A percentile compares a stretch with the other conserved stretches of the same genome.
phyloP scores from a whole-genome alignment of 148 eudicot species.

The Heliamphora exappendiculata region DNA sequence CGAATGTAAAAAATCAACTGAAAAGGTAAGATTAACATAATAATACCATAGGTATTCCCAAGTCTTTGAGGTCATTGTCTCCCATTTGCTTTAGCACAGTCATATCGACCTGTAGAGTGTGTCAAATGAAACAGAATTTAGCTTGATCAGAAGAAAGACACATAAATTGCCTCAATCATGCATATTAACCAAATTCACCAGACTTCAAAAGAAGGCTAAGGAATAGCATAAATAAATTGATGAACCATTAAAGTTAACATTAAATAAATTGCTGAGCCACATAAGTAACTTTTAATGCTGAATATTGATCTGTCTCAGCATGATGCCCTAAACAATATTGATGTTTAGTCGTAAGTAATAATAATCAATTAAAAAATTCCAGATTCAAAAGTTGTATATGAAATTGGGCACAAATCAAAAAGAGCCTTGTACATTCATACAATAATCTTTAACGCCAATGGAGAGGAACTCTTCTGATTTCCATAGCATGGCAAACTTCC shows the following conservation, averaged over 20 bases:
- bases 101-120: slow-evolving; percentile 72
- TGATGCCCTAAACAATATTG: not conserved
- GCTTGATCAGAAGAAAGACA: not conserved
- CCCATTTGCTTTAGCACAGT: slow-evolving; percentile 72
- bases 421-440: not conserved
- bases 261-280: not conserved
- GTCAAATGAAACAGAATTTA: slow-evolving; percentile 3
- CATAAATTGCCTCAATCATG: not conserved
- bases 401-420: not conserved
- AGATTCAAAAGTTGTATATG: not conserved
- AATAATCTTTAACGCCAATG: not conserved
- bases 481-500: too few relatives aligned
- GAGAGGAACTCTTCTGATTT: too few relatives aligned
- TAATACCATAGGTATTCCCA: slow-evolving; percentile 87
- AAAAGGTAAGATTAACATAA: not conserved
- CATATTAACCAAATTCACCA: not conserved
- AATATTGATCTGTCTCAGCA: not conserved
- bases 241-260: not conserved
- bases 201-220: not conserved
- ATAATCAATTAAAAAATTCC: too few relatives aligned
- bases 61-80: slow-evolving; percentile 74
- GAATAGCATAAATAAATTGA: not conserved
- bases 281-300: not conserved
- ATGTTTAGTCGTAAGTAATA: too few relatives aligned
- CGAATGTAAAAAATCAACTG: not conserved